phyloP scores from a whole-genome alignment of 2,329 filamentous ascomycete genomes.

The Dryadomyces quercus-mongolicae region DNA sequence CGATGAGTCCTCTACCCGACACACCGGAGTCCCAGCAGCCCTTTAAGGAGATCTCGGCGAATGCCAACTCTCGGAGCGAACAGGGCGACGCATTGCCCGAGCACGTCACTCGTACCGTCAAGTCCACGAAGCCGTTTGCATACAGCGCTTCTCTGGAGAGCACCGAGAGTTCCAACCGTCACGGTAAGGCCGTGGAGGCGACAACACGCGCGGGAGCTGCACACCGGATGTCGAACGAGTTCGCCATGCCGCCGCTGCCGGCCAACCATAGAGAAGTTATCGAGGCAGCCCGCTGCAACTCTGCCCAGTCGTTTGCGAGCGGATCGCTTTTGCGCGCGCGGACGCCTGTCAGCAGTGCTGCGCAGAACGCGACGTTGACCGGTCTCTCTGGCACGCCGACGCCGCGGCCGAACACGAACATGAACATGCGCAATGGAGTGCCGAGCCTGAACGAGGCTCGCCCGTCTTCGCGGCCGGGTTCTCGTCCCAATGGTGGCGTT shows the following conservation, averaged over 20 bases:
- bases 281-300: slow-evolving; percentile 57
- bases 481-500: slow-evolving; percentile 11
- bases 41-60: slow-evolving; percentile 52
- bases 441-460: slow-evolving; percentile 28
- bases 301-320: slow-evolving; percentile 22
- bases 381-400: slow-evolving; percentile 39
- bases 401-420: slow-evolving; percentile 25
- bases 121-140: no score
- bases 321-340: not conserved
- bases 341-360: slow-evolving; percentile 3
- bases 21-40: slow-evolving; percentile 44
- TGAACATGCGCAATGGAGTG: slow-evolving; percentile 27
- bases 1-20: slow-evolving; percentile 25
- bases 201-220: not conserved
- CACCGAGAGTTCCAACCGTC: slow-evolving; percentile 29
- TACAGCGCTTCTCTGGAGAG: slow-evolving; percentile 32
- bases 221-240: slow-evolving; percentile 16
- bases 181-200: slow-evolving; percentile 23
- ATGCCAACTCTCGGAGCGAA: slow-evolving; percentile 18
- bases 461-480: slow-evolving; percentile 30
- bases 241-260: slow-evolving; percentile 58
- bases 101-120: no score
- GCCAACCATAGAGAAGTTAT: slow-evolving; percentile 75
- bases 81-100: not conserved
- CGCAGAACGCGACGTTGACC: not conserved